Evolutionary conservation across 768 basidiomycete species (phyloP).

Genomic region (Trametes cubensis): DNA sequence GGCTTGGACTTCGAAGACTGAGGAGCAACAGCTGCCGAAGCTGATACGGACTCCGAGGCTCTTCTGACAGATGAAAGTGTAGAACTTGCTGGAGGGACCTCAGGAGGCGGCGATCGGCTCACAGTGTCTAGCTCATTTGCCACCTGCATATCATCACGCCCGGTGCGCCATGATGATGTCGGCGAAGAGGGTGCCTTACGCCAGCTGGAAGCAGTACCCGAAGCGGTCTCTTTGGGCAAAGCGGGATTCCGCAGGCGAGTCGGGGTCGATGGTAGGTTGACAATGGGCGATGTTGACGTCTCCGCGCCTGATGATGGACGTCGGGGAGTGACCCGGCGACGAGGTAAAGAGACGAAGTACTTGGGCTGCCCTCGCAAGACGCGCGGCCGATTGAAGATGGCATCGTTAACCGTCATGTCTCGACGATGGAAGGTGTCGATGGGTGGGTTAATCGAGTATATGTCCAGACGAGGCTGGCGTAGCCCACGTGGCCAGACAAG

Average conservation of each 20-base stretch:
- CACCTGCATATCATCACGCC: constrained; percentile 7
- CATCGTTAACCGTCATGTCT: constrained; percentile 65
- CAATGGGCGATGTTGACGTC: constrained; percentile 35
- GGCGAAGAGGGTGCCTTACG: constrained; percentile 36
- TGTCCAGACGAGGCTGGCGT: constrained; percentile 57
- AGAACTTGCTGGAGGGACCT: constrained; percentile 39
- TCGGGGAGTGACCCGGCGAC: constrained; percentile 11
- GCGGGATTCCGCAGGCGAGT: constrained; percentile 1
- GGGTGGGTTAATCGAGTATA: constrained; percentile 73
- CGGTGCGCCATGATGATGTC: constrained; percentile 23
- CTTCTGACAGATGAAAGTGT: not conserved
- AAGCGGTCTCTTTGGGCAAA: constrained; percentile 27
- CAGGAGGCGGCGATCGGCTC: constrained; percentile 71
- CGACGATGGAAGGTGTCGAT: constrained; percentile 62
- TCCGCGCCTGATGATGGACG: not conserved
- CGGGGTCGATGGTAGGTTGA: constrained; percentile 42
- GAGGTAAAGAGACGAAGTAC: constrained; percentile 43
- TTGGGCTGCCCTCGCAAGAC: constrained; percentile 37
- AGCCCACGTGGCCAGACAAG: constrained; percentile 45
- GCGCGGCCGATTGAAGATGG: constrained; percentile 56
- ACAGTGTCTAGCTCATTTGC: constrained; percentile 48
- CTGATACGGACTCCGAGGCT: not conserved
- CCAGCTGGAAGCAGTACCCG: constrained; percentile 43
- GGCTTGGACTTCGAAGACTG: constrained; percentile 46
- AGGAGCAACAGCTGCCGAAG: constrained; percentile 35